Percentiles rank a stretch among this genome's conserved stretches.
Conservation (phyloP, 768 basidiomycete species). For the Rhodosporidiobolus odoratus region DNA sequence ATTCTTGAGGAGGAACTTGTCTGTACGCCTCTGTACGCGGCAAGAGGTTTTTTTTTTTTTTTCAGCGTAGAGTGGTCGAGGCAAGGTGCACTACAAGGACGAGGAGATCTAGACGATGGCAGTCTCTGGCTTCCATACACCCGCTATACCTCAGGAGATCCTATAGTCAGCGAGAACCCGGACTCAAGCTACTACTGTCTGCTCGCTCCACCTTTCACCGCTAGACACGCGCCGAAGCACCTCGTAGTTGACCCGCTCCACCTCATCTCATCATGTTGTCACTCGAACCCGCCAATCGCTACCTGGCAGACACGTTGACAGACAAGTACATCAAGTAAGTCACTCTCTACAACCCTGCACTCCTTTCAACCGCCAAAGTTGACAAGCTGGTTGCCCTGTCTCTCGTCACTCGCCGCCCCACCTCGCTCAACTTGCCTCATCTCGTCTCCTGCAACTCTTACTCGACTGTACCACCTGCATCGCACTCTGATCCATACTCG, state of each 20-base stretch:
- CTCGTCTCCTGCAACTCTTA: not conserved
- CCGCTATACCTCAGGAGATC: too few species aligned
- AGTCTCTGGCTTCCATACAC: too few species aligned
- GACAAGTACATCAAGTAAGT: slow-evolving; percentile 81
- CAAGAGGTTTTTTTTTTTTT: too few species aligned
- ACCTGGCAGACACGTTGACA: slow-evolving; percentile 55
- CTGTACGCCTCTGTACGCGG: too few species aligned
- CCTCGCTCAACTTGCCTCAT: not conserved
- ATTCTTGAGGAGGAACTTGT: too few species aligned
- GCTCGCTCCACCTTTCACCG: too few species aligned
- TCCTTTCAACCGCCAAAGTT: slow-evolving; percentile 13
- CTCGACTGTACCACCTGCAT: not conserved
- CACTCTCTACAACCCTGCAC: slow-evolving; percentile 3
- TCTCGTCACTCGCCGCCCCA: not conserved
- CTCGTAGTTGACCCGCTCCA: not conserved
- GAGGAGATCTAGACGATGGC: too few species aligned
- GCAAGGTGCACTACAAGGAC: too few species aligned
- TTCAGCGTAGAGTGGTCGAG: too few species aligned
- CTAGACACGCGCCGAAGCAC: too few species aligned
- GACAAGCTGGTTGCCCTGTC: not conserved
- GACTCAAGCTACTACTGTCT: too few species aligned
- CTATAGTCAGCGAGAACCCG: too few species aligned
- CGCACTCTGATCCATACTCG: not conserved
- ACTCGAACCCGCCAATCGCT: slow-evolving; percentile 33
- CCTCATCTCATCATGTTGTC: slow-evolving; percentile 5